These are phyloP conservation scores for Saraca asoca DNA, from an alignment of 331 rosid genomes.

Conservation along the genomic window DNA sequence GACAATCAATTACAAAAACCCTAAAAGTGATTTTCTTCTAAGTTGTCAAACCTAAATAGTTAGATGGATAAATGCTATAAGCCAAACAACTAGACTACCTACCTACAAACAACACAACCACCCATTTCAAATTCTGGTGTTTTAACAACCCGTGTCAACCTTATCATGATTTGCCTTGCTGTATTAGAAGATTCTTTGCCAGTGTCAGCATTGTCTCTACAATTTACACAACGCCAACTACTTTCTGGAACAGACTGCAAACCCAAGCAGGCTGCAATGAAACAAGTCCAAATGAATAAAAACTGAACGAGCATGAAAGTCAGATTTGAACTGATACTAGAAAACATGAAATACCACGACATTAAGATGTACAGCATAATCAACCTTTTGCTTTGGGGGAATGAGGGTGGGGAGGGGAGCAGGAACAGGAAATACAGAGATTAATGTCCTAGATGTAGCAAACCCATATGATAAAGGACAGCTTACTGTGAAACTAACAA, in stretches of 20 bases:
- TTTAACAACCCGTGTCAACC: conserved; percentile 81
- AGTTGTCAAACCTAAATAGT: no score
- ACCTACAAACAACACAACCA: conserved; percentile 98
- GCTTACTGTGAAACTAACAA: no score
- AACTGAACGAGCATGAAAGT: background rate
- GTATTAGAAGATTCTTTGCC: conserved; percentile 59
- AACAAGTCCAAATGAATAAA: conserved; percentile 13
- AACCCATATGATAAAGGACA: no score
- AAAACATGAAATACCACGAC: no score
- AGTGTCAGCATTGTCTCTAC: conserved; percentile 66
- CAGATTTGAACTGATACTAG: background rate
- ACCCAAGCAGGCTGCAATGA: conserved; percentile 83
- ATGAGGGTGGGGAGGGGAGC: no score
- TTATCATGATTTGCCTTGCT: conserved; percentile 73
- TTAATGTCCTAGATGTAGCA: background rate
- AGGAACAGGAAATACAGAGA: background rate
- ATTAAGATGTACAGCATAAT: no score
- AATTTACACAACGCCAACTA: conserved; percentile 80
- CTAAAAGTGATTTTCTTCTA: no score
- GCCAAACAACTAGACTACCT: conserved; percentile 31
- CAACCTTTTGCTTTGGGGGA: no score
- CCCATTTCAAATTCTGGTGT: conserved; percentile 87
- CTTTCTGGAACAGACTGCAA: conserved; percentile 61
- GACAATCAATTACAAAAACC: background rate
- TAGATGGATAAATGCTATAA: background rate